phyloP scores from a whole-genome alignment of 768 basidiomycete species.

The Zangia roseola region DNA sequence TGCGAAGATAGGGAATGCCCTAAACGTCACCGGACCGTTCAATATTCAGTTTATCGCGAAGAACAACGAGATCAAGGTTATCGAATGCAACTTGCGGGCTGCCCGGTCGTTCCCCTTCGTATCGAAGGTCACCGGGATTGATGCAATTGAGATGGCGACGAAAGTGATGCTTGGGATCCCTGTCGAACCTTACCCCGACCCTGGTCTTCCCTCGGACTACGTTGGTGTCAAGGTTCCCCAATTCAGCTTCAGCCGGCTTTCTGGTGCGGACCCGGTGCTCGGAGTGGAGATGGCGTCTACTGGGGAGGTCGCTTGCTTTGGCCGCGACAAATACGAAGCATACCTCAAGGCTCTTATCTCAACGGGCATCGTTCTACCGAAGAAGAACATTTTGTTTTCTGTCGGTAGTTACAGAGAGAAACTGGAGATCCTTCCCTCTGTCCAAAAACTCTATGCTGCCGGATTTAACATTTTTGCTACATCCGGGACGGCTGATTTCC shows the following conservation, averaged over 20 bases:
- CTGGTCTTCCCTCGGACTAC: constrained; percentile 85
- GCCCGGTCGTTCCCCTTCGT: constrained; percentile 99
- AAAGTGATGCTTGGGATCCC: constrained; percentile 96
- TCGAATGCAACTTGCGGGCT: constrained; percentile 97
- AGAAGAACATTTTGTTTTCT: constrained; percentile 97
- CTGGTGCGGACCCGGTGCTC: constrained; percentile 95
- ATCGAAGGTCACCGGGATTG: constrained; percentile 95
- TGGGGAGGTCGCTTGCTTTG: constrained; percentile 98
- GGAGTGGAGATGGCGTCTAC: constrained; percentile 99
- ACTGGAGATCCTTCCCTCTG: constrained; percentile 90
- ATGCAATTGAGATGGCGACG: constrained; percentile 98
- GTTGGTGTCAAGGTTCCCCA: constrained; percentile 99
- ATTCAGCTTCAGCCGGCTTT: constrained; percentile 95
- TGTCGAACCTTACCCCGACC: constrained; percentile 86
- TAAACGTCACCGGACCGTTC: constrained; percentile 98
- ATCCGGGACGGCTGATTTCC: constrained; percentile 95
- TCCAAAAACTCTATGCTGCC: constrained; percentile 89
- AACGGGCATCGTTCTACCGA: constrained; percentile 90
- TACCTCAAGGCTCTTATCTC: constrained; percentile 97
- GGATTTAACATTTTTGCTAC: constrained; percentile 98
- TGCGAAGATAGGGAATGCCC: constrained; percentile 93
- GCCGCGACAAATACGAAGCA: constrained; percentile 95
- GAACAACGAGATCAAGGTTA: constrained; percentile 99
- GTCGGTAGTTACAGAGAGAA: constrained; percentile 98
- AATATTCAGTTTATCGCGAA: constrained; percentile 99